A percentile compares a stretch with the other conserved stretches of the same genome.
phyloP scores from a whole-genome alignment of 371 early-diverging fungal species.

The Actinomucor elegans region DNA sequence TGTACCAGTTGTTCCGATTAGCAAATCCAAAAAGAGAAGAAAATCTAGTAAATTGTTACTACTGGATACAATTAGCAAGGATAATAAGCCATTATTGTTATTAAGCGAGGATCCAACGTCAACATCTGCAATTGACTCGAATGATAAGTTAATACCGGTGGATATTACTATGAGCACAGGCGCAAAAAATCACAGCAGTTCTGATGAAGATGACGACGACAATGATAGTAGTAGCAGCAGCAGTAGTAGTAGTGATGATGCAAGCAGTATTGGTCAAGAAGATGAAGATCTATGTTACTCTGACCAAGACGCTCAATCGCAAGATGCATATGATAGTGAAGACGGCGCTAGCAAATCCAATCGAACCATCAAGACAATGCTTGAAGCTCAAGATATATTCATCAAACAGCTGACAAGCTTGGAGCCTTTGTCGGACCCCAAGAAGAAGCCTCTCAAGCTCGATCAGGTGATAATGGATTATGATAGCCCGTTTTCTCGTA shows the following conservation, averaged over 20 bases:
- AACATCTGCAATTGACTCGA: no score
- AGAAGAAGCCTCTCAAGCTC: not conserved
- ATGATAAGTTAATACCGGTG: no score
- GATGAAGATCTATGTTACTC: not conserved
- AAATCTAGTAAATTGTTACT: not conserved
- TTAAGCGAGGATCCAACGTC: no score
- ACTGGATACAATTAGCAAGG: not conserved
- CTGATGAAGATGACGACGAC: no score
- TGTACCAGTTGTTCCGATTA: slow-evolving; percentile 20
- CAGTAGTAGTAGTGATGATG: slow-evolving; percentile 5
- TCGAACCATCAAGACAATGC: slow-evolving; percentile 1
- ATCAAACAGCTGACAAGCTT: not conserved
- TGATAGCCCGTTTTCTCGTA: slow-evolving; percentile 30
- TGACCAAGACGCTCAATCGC: not conserved
- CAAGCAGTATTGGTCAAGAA: not conserved
- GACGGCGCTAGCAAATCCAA: not conserved
- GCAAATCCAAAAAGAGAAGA: slow-evolving; percentile 4
- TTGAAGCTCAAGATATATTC: slow-evolving; percentile 4
- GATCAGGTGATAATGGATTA: slow-evolving; percentile 22
- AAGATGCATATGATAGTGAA: not conserved
- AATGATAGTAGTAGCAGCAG: slow-evolving; percentile 8
- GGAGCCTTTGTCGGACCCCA: not conserved
- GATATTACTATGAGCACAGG: no score
- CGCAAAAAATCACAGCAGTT: no score
- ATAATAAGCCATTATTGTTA: slow-evolving; percentile 3